Conservation (phyloP, 2,329 filamentous ascomycete genomes). For the Monosporascus sp. region DNA sequence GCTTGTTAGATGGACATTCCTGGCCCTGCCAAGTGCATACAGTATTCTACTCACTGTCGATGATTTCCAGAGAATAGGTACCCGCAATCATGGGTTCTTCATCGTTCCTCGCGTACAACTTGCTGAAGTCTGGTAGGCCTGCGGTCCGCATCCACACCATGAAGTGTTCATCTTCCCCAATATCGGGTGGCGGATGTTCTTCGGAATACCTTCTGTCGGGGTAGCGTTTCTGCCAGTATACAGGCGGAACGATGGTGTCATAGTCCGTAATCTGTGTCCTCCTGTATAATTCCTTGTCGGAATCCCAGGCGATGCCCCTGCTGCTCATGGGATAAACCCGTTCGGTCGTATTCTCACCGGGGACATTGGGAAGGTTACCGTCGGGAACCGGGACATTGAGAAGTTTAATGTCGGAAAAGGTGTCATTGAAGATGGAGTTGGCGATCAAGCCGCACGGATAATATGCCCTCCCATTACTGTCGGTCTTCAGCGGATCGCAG, state of each 20-base stretch:
- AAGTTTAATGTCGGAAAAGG: constrained; percentile 62
- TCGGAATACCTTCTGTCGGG: constrained; percentile 64
- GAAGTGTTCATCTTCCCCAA: constrained; percentile 75
- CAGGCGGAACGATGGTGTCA: constrained; percentile 69
- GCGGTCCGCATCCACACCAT: constrained; percentile 99
- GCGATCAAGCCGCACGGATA: constrained; percentile 96
- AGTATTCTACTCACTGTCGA: constrained; percentile 60
- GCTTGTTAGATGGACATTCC: constrained; percentile 1
- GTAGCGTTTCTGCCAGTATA: constrained; percentile 74
- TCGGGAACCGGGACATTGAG: constrained; percentile 56
- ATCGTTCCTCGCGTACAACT: constrained; percentile 83
- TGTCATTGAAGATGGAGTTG: constrained; percentile 96
- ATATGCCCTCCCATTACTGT: constrained; percentile 59
- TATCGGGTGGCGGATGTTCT: constrained; percentile 60
- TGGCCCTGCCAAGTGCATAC: background rate
- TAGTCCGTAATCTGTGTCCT: constrained; percentile 54
- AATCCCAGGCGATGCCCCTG: constrained; percentile 76
- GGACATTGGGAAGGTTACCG: constrained; percentile 56
- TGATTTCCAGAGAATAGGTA: constrained; percentile 70
- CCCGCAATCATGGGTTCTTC: constrained; percentile 60
- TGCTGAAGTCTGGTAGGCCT: constrained; percentile 89
- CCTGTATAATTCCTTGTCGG: constrained; percentile 76
- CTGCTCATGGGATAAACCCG: constrained; percentile 70
- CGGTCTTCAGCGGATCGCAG: constrained; percentile 67
- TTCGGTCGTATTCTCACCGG: constrained; percentile 30